phyloP scores from a whole-genome alignment of 495 filamentous ascomycete species.

The Podospora anserina region DNA sequence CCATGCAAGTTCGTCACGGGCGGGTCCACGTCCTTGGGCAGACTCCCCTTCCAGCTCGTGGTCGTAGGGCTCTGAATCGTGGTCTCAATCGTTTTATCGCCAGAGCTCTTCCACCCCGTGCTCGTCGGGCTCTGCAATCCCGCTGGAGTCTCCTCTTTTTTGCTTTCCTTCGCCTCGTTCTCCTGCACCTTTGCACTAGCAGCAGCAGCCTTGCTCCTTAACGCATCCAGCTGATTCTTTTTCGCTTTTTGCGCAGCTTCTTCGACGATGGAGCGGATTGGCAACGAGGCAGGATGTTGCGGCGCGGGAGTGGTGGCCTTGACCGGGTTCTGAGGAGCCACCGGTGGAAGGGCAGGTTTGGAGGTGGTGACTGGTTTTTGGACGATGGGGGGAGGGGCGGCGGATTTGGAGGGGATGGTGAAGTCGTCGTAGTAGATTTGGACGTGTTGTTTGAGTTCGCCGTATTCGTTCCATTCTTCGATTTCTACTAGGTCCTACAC shows the following conservation, averaged over 20 bases:
- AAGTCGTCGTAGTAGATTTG: slow-evolving; percentile 55
- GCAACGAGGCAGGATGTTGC: slow-evolving; percentile 32
- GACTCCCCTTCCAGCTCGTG: slow-evolving; percentile 38
- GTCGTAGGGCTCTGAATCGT: slow-evolving; percentile 46
- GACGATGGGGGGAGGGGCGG: slow-evolving; percentile 34
- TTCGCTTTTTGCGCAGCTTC: slow-evolving; percentile 68
- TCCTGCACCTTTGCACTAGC: slow-evolving; percentile 5
- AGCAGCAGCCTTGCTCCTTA: slow-evolving; percentile 34
- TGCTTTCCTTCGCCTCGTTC: not conserved
- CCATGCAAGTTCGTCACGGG: slow-evolving; percentile 36
- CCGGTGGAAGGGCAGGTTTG: slow-evolving; percentile 32
- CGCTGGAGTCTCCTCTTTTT: not conserved
- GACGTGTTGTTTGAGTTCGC: slow-evolving; percentile 84
- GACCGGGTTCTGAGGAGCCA: slow-evolving; percentile 12
- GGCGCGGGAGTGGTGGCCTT: slow-evolving; percentile 23
- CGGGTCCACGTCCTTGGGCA: slow-evolving; percentile 35
- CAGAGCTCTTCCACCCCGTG: slow-evolving; percentile 31
- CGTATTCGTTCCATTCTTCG: slow-evolving; percentile 99
- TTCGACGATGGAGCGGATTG: slow-evolving; percentile 62
- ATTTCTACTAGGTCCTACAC: slow-evolving; percentile 82
- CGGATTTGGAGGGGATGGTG: slow-evolving; percentile 44
- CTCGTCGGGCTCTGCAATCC: slow-evolving; percentile 41
- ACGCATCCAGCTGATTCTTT: slow-evolving; percentile 43
- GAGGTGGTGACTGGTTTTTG: slow-evolving; percentile 31
- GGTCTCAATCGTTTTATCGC: slow-evolving; percentile 9